Conservation (phyloP, 106 monocot species). For the Xerophyta viscosa region DNA sequence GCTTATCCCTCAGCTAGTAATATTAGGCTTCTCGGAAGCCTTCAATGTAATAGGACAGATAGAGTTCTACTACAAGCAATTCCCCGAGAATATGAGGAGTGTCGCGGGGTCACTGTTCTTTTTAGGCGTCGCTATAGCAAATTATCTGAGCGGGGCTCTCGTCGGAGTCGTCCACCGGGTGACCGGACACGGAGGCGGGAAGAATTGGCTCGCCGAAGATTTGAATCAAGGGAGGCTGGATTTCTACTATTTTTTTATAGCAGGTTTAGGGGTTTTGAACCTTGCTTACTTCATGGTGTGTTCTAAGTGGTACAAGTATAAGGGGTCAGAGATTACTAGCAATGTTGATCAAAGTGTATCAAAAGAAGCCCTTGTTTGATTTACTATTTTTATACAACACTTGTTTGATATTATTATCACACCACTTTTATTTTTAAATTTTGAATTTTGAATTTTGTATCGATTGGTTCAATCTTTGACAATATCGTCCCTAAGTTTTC, state of each 20-base stretch:
- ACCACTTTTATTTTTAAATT: too few species aligned
- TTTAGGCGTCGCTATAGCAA: conserved; percentile 9
- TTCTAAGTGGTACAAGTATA: conserved; percentile 58
- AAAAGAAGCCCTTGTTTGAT: too few species aligned
- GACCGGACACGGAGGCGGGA: conserved; percentile 9
- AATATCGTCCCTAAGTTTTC: too few species aligned
- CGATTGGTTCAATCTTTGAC: too few species aligned
- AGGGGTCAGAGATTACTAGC: conserved; percentile 12
- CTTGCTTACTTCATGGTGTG: conserved; percentile 24
- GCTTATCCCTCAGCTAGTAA: conserved; percentile 15
- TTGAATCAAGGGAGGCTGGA: conserved; percentile 48
- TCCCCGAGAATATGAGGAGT: conserved; percentile 22
- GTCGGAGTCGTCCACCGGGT: conserved; percentile 17
- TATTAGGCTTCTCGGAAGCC: conserved; percentile 16
- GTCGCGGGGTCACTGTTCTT: conserved; percentile 25
- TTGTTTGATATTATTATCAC: too few species aligned
- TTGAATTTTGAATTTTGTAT: too few species aligned
- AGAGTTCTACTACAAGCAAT: conserved; percentile 24
- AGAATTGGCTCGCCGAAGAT: conserved; percentile 37
- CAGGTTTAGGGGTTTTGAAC: conserved; percentile 14
- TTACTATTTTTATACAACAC: too few species aligned
- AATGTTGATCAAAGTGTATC: too few species aligned
- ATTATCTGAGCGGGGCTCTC: conserved; percentile 36
- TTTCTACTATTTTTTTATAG: conserved; percentile 30
- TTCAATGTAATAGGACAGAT: conserved; percentile 23